phyloP scores from a whole-genome alignment of 306 rosid species.

The Gastrolobium bilobum region DNA sequence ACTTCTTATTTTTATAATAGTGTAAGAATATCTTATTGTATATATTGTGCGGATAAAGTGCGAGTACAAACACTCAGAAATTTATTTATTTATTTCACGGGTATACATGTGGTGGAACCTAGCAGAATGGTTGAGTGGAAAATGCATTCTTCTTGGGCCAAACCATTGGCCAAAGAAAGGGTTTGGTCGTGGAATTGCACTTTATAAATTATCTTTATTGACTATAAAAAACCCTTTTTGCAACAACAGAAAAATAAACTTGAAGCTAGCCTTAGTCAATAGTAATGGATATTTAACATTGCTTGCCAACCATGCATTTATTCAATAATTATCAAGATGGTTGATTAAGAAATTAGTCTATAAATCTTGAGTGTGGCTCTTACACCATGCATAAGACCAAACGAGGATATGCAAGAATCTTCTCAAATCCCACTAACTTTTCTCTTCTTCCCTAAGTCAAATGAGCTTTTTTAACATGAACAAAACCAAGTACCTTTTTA shows the following conservation, averaged over 20 bases:
- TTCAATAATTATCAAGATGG: slow-evolving; percentile 14
- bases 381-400: slow-evolving; percentile 33
- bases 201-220: slow-evolving; percentile 5
- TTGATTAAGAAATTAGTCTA: background rate
- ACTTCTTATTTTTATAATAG: too few relatives aligned
- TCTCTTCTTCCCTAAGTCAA: slow-evolving; percentile 41
- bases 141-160: slow-evolving; percentile 5
- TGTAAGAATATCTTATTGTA: too few relatives aligned
- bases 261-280: background rate
- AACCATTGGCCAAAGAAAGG: background rate
- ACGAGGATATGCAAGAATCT: slow-evolving; percentile 35
- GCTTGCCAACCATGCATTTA: slow-evolving; percentile 22
- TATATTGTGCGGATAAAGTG: background rate
- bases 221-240: background rate
- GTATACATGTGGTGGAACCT: background rate
- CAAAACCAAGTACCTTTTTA: slow-evolving; percentile 32
- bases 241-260: background rate
- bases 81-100: background rate
- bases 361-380: slow-evolving; percentile 35
- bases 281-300: background rate
- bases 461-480: slow-evolving; percentile 23
- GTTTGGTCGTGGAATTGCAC: background rate
- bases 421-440: slow-evolving; percentile 30
- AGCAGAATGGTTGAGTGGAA: background rate
- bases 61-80: background rate